Evolutionary conservation across 345 rosid species (phyloP), one percentile per base, ranked within the genome.

Genomic region (Hevea brasiliensis): DNA sequence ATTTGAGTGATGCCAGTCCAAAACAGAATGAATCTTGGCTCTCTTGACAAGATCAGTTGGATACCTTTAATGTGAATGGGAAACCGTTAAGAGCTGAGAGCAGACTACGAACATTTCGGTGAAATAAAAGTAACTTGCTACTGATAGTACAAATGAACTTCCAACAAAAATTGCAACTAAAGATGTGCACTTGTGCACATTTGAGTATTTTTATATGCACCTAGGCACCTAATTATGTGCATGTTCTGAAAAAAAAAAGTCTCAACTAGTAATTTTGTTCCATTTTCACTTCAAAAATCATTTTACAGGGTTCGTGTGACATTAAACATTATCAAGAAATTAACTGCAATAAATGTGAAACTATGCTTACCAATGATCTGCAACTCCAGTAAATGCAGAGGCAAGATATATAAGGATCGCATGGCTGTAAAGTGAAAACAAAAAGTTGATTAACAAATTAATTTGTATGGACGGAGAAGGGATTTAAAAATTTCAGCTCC

Each of bases 1-100:
- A 78, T 85, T 89, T 45, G 89, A 81, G 81, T 92, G 98, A 81
- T 90, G 96, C 94, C 98, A 92, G 62, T 92, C 89, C 85, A 94
- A 75, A 45, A 89, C 92, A 7, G 98, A 90, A 40, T 94, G 86
- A 76, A 94, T 78, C 88, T 83, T 87, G 60, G 93, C 95, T 81
- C 94, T 90, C 77, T 65, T 88, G 66, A 70, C 85, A 85, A 89
- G 82, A 88, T 94, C 97, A 65, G 81, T 81, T 2, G 98, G 96
- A 80, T 94, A 91, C 98, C 98, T 91, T 66, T 58, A 77, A 21
- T 45, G 59, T 27, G 55, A 66, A 45, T 24, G 53, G 12, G 27
- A 63, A 51, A 37, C 45, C 3, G 69, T 63, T 29, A 23, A 79
- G 58, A 73, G 61, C 37, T 51, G 35, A 58, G 56, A 15, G 50